Conservation (phyloP, 1,139 yeast species). For the Kodamaea ohmeri region DNA sequence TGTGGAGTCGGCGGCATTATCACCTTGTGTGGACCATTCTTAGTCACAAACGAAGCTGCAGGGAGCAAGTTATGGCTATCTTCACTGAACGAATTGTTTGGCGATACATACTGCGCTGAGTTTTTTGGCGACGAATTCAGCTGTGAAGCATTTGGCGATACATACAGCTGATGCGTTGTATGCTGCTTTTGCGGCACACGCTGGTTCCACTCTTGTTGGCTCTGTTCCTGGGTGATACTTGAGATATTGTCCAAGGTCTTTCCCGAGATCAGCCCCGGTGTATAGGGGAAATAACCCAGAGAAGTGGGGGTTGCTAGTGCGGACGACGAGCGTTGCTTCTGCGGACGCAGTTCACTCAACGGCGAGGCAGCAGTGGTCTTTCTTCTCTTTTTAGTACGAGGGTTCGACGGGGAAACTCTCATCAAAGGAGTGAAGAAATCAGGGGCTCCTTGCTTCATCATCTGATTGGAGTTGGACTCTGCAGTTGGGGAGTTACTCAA, state of each 20-base stretch:
- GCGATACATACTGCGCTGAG: background rate
- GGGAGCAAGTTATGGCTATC: slow-evolving; percentile 28
- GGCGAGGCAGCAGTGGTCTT: slow-evolving; percentile 13
- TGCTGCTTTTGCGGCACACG: slow-evolving; percentile 6
- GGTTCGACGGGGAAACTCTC: slow-evolving; percentile 39
- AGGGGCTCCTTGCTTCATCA: slow-evolving; percentile 44
- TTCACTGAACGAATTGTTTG: slow-evolving; percentile 1
- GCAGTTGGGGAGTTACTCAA: slow-evolving; percentile 22
- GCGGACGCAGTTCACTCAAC: slow-evolving; percentile 6
- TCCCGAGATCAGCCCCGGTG: slow-evolving; percentile 28
- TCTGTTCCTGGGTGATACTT: slow-evolving; percentile 23
- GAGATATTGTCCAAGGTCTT: slow-evolving; percentile 39
- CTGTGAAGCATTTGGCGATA: background rate
- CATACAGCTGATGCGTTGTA: slow-evolving; percentile 1
- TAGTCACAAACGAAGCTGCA: slow-evolving; percentile 24
- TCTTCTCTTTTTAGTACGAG: slow-evolving; percentile 17
- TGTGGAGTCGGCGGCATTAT: slow-evolving; percentile 9
- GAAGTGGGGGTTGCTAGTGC: slow-evolving; percentile 1
- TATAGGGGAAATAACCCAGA: slow-evolving; percentile 8
- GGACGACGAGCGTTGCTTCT: slow-evolving; percentile 1
- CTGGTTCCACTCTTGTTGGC: background rate
- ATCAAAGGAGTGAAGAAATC: slow-evolving; percentile 47
- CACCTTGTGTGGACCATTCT: slow-evolving; percentile 3
- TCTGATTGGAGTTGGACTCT: slow-evolving; percentile 35
- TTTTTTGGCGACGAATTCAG: too few species aligned